phyloP scores from a whole-genome alignment of 1,284 basidiomycete species.

The Trametes sp. region DNA sequence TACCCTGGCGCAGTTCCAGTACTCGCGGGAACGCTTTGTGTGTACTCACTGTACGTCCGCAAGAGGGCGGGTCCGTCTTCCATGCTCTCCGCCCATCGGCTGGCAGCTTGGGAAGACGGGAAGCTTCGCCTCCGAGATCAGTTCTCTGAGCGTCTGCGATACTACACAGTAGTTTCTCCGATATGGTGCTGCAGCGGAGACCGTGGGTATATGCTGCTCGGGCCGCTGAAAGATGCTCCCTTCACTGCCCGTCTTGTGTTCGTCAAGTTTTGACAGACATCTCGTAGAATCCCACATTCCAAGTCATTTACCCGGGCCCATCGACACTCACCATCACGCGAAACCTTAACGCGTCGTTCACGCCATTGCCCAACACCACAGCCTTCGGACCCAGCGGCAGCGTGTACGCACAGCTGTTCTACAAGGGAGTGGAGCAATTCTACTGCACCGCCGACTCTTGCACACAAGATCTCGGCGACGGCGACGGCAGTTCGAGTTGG shows the following conservation, averaged over 20 bases:
- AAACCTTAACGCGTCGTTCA: slow-evolving; percentile 71
- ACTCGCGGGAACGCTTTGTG: too few relatives aligned
- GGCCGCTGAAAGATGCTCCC: not conserved
- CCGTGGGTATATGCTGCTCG: not conserved
- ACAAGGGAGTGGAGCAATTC: slow-evolving; percentile 87
- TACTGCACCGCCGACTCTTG: slow-evolving; percentile 80
- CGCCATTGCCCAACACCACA: slow-evolving; percentile 70
- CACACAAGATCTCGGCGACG: slow-evolving; percentile 56
- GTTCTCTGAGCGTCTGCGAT: not conserved
- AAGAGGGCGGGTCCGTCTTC: not conserved
- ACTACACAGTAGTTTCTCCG: not conserved
- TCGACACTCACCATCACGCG: slow-evolving; percentile 82
- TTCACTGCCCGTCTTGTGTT: not conserved
- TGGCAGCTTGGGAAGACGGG: not conserved
- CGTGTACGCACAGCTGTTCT: slow-evolving; percentile 80
- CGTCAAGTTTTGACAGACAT: not conserved
- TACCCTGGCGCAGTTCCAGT: too few relatives aligned
- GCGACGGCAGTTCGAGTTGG: slow-evolving; percentile 59
- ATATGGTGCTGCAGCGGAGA: not conserved
- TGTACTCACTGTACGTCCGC: not conserved
- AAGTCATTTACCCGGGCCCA: slow-evolving; percentile 71
- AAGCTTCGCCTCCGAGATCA: not conserved
- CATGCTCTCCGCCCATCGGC: not conserved
- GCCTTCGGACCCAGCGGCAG: slow-evolving; percentile 64
- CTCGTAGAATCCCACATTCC: slow-evolving; percentile 79